A percentile compares a stretch with the other conserved stretches of the same genome.
phyloP scores from a whole-genome alignment of 345 rosid species.

The Eucalyptus marginata region DNA sequence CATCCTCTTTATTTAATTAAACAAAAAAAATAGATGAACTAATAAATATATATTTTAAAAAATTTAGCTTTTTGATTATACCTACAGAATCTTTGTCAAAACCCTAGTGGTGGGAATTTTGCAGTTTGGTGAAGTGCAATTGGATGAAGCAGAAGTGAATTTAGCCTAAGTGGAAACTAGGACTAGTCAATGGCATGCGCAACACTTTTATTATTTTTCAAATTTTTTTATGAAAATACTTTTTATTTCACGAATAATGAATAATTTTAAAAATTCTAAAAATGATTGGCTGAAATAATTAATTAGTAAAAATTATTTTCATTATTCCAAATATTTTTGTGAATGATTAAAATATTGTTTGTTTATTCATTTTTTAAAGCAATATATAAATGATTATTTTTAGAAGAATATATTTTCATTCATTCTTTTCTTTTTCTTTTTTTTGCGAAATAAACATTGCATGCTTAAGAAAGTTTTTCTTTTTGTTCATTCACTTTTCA shows the following conservation, averaged over 20 bases:
- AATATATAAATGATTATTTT: background rate
- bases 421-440: too few relatives aligned
- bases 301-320: too few relatives aligned
- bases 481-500: background rate
- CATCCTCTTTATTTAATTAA: too few relatives aligned
- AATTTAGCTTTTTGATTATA: background rate
- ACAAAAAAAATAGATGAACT: background rate
- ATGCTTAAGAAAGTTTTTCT: too few relatives aligned
- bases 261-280: too few relatives aligned
- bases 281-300: too few relatives aligned
- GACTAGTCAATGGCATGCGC: background rate
- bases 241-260: background rate
- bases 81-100: background rate
- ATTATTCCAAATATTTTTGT: background rate
- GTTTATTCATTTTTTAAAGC: background rate
- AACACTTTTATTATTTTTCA: background rate
- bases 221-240: background rate
- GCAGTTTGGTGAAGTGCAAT: background rate
- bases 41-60: background rate
- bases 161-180: background rate
- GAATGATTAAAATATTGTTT: background rate
- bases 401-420: fast-evolving
- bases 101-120: background rate
- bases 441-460: background rate
- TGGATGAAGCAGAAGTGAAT: background rate